These are phyloP conservation scores for Elasticomyces elasticus DNA, from an alignment of 495 filamentous ascomycete species.

Conservation along the genomic window DNA sequence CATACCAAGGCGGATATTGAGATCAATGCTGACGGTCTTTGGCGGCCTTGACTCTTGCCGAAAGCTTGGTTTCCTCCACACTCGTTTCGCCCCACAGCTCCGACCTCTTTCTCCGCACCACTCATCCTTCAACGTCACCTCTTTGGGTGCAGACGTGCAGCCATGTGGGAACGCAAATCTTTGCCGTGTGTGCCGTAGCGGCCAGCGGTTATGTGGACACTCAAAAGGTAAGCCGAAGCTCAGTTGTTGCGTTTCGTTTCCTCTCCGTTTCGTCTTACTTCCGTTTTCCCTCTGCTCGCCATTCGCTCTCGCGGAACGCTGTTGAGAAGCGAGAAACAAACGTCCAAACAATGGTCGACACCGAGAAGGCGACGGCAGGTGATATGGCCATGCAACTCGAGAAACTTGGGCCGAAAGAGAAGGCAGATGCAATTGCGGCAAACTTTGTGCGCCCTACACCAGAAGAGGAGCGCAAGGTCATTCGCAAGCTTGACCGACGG, in stretches of 20 bases:
- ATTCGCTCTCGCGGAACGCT: too few relatives aligned
- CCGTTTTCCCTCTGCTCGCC: background rate
- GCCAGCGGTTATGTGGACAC: background rate
- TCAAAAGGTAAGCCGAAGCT: background rate
- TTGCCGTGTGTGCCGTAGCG: background rate
- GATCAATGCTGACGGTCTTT: background rate
- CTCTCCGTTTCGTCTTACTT: background rate
- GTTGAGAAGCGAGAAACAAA: background rate
- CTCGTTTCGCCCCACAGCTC: background rate
- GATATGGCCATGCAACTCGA: conserved; percentile 3
- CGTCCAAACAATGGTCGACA: background rate
- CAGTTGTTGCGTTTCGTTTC: background rate
- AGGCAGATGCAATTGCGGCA: background rate
- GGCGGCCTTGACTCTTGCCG: background rate
- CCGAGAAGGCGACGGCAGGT: conserved; percentile 2
- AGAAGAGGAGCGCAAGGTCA: conserved; percentile 62
- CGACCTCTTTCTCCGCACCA: background rate
- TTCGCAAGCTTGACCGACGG: conserved; percentile 61
- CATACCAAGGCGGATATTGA: background rate
- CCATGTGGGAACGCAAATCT: background rate
- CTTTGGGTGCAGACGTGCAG: background rate
- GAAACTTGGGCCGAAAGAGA: background rate
- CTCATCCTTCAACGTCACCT: background rate
- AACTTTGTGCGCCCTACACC: conserved; percentile 35
- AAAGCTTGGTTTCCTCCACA: background rate